Base-by-base conservation (phyloP, 2,329 filamentous ascomycete species). In the Neonectria magnoliae region DNA sequence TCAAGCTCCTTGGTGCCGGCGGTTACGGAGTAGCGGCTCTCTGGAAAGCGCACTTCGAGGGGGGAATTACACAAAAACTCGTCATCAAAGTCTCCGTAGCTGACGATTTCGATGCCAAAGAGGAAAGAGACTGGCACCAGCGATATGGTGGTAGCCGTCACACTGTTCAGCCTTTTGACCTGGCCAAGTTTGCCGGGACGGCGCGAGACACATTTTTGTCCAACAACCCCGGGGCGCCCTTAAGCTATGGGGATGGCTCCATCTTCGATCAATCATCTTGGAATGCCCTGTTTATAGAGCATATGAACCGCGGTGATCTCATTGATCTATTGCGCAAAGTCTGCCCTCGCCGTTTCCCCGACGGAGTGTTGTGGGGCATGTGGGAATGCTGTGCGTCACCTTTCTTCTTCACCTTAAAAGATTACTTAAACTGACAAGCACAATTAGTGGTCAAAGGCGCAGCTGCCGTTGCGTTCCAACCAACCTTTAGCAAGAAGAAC, bases 331-430 rank as follows among this genome's bases (percentile, higher is more conserved):
- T 77, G 51, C 20, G 31, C 18, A 66, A 60, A 25, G 22, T 16
- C 54, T 29, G 42, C 29, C 11, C 20, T 8, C 50, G 53, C 8
- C 16, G 16, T 2, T 70, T 75, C 50, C 51, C 73, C 2, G 58
- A 67, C 25, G 70, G 60, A 44, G 65, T 69, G 9, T 62, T 77
- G 7, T 77, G 75, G 75, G 70, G 73, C 25, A 69, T 77, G 22
- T 75, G 74, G 73, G 75, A 76, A 45, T 76, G 74, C 29, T 48
- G 75, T 77, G 57, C 64, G 75, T 72, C 20, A 16, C 22, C 14
- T 14, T 20, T 3, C 8, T 16, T 2, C 5, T 11, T 18, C 3
- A 11, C 2, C 27, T 6, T 16, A 1, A 5, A 13, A 6, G 22
- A 5, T 11, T 50, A 14, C 20, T 5, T 11, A 13, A 50, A 31